phyloP scores from a whole-genome alignment of 1,284 basidiomycete species.

The Phellopilus nigrolimitatus region DNA sequence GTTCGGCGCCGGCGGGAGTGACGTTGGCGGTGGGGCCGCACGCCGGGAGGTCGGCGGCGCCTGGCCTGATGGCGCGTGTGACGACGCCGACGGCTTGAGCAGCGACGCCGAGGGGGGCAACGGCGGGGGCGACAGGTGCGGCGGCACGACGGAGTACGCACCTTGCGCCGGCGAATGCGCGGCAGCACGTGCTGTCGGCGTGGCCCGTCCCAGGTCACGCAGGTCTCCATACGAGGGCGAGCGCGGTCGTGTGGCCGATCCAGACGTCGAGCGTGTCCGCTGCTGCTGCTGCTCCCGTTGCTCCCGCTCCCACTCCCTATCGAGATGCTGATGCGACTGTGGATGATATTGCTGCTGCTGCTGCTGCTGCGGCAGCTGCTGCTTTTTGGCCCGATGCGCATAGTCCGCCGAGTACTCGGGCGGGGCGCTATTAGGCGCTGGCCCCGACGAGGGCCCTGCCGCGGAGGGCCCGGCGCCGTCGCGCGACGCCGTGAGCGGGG shows the following conservation, averaged over 20 bases:
- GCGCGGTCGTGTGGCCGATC: slow-evolving; percentile 7
- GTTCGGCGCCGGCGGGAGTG: slow-evolving; percentile 15
- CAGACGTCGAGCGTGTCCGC: slow-evolving; percentile 2
- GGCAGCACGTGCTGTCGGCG: neutral
- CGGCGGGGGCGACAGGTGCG: slow-evolving; percentile 9
- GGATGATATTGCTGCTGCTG: slow-evolving; percentile 12
- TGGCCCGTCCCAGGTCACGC: neutral
- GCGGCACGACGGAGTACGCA: slow-evolving; percentile 14
- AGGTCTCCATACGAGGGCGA: slow-evolving; percentile 14
- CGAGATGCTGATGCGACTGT: slow-evolving; percentile 13
- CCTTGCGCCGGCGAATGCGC: slow-evolving; percentile 7
- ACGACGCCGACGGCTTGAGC: too few species aligned
- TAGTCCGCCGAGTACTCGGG: slow-evolving; percentile 16
- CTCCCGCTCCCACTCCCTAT: slow-evolving; percentile 23
- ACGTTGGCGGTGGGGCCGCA: slow-evolving; percentile 7
- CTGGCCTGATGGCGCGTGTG: neutral
- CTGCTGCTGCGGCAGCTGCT: slow-evolving; percentile 7
- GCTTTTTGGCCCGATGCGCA: slow-evolving; percentile 16
- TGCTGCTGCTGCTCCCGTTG: slow-evolving; percentile 19
- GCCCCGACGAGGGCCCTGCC: slow-evolving; percentile 3
- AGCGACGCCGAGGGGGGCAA: neutral
- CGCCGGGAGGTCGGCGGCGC: neutral
- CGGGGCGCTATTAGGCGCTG: slow-evolving; percentile 6
- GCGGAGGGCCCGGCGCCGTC: slow-evolving; percentile 6
- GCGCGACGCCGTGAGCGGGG: slow-evolving; percentile 1